Evolutionary conservation across 768 basidiomycete species (phyloP).

Genomic region (Tylopilus cervinicoccineus): DNA sequence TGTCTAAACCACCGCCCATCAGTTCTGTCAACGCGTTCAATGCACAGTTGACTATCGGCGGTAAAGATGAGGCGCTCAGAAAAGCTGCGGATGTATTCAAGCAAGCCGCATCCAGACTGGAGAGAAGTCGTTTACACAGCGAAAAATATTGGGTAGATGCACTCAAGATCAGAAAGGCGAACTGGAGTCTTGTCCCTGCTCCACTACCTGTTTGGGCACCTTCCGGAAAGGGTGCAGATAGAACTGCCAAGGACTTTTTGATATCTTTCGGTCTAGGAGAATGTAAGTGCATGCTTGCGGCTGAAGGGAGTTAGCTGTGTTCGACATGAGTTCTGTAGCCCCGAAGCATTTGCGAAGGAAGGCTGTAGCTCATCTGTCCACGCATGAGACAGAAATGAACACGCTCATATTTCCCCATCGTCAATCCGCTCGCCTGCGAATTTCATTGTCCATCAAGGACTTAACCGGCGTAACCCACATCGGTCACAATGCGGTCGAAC

Average conservation of each 20-base stretch:
- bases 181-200: slow-evolving; percentile 79
- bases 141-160: slow-evolving; percentile 85
- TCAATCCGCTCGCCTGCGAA: slow-evolving; percentile 57
- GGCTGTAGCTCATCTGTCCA: slow-evolving; percentile 67
- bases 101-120: slow-evolving; percentile 64
- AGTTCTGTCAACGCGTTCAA: slow-evolving; percentile 68
- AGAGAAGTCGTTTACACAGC: slow-evolving; percentile 53
- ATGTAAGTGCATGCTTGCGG: slow-evolving; percentile 46
- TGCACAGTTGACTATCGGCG: slow-evolving; percentile 66
- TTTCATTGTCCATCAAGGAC: slow-evolving; percentile 45
- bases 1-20: slow-evolving; percentile 64
- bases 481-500: slow-evolving; percentile 36
- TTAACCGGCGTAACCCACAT: slow-evolving; percentile 30
- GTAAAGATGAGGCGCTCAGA: slow-evolving; percentile 76
- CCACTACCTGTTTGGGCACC: slow-evolving; percentile 69
- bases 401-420: slow-evolving; percentile 60
- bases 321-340: slow-evolving; percentile 41
- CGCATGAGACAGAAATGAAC: slow-evolving; percentile 39
- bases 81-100: slow-evolving; percentile 72
- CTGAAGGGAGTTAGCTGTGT: neutral
- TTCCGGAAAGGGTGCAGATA: slow-evolving; percentile 73
- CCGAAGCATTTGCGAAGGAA: slow-evolving; percentile 57
- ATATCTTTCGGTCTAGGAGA: slow-evolving; percentile 80
- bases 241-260: slow-evolving; percentile 76
- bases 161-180: slow-evolving; percentile 66